A percentile compares a stretch with the other conserved stretches of the same genome.
phyloP scores from a whole-genome alignment of 108 stramenopile species.

The Conticribra weissflogii region DNA sequence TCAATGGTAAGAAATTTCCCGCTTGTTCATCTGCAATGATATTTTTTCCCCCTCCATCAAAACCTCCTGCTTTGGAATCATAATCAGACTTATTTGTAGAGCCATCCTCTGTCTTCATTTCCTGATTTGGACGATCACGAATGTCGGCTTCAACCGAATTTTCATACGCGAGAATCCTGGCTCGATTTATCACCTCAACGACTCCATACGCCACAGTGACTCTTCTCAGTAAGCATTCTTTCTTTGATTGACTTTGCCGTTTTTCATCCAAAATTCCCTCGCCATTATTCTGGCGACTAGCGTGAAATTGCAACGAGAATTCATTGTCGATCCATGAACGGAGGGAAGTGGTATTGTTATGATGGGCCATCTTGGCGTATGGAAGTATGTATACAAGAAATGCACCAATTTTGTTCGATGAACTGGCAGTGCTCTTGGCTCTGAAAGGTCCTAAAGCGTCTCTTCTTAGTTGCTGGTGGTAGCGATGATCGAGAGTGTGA shows the following conservation, averaged over 20 bases:
- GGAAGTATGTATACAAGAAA: no score
- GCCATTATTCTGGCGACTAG: no score
- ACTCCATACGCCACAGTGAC: constrained; percentile 27
- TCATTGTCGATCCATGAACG: background rate
- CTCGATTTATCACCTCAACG: constrained; percentile 15
- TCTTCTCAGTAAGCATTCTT: constrained; percentile 18
- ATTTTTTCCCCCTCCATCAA: background rate
- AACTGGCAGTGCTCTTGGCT: no score
- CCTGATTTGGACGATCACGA: background rate
- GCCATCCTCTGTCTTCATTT: no score
- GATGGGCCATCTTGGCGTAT: background rate
- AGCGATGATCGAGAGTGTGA: no score
- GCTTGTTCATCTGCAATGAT: background rate
- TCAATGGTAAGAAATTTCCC: no score
- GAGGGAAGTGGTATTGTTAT: background rate
- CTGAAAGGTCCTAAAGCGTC: no score
- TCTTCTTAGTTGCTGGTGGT: no score
- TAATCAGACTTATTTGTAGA: background rate
- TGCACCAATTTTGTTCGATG: no score
- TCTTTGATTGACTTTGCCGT: background rate
- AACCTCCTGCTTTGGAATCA: background rate
- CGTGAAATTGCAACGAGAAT: no score
- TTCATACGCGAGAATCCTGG: background rate
- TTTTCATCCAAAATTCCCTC: no score
- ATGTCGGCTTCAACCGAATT: background rate